Conservation (phyloP, 352 stramenopile species). For the Pythium periplocum region DNA sequence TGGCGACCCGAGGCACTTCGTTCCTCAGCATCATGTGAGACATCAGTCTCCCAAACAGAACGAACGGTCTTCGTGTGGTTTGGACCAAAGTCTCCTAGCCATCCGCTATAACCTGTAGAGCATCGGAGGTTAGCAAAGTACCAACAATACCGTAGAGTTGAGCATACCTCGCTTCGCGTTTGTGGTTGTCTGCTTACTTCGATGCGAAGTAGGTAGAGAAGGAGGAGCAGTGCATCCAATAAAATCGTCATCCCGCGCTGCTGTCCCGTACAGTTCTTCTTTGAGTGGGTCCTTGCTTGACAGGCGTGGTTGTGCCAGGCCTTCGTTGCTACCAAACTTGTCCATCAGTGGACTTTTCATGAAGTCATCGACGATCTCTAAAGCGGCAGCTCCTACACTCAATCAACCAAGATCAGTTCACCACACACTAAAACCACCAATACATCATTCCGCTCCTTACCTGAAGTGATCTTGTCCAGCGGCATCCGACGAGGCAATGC, state of each 20-base stretch:
- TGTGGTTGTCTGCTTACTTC: slow-evolving; percentile 13
- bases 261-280: slow-evolving; percentile 60
- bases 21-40: neutral
- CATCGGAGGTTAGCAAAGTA: neutral
- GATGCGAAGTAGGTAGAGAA: neutral
- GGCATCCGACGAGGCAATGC: slow-evolving; percentile 29
- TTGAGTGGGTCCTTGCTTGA: slow-evolving; percentile 31
- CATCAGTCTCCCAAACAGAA: slow-evolving; percentile 34
- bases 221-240: slow-evolving; percentile 34
- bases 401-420: neutral
- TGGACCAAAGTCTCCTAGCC: slow-evolving; percentile 69
- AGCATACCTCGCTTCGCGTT: slow-evolving; percentile 1
- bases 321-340: slow-evolving; percentile 29
- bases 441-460: slow-evolving; percentile 12
- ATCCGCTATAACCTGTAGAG: slow-evolving; percentile 55
- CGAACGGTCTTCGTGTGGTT: slow-evolving; percentile 69
- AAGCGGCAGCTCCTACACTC: slow-evolving; percentile 46
- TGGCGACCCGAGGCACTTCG: neutral
- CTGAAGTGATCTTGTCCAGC: slow-evolving; percentile 47
- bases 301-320: neutral
- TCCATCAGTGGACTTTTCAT: slow-evolving; percentile 73
- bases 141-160: neutral
- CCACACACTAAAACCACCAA: neutral
- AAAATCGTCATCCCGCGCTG: slow-evolving; percentile 39
- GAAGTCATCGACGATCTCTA: slow-evolving; percentile 83